Conservation (phyloP, 495 filamentous ascomycete genomes). For the Aspergillus saccharolyticus region DNA sequence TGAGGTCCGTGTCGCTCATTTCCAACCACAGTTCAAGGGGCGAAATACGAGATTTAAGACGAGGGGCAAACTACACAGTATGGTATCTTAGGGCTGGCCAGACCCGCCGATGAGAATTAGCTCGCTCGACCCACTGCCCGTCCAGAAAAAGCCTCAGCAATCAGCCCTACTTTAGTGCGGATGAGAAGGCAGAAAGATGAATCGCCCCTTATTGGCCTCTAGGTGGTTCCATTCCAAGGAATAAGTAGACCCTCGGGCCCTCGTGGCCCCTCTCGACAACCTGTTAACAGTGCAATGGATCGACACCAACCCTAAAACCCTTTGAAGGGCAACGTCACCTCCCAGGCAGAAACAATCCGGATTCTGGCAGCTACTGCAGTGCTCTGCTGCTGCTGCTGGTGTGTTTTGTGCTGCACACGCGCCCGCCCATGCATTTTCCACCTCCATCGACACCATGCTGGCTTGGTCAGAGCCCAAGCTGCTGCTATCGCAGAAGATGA, state of each 20-base stretch:
- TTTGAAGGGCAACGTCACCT: not conserved
- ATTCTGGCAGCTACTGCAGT: no score
- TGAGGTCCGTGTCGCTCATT: not conserved
- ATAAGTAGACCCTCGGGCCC: not conserved
- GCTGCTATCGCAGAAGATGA: not conserved
- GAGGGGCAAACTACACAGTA: not conserved
- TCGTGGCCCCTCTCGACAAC: no score
- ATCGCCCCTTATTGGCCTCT: not conserved
- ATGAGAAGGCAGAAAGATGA: no score
- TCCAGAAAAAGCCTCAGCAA: not conserved
- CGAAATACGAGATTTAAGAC: not conserved
- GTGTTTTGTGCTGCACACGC: not conserved
- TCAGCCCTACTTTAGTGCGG: not conserved
- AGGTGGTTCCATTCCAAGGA: not conserved
- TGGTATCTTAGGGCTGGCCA: not conserved
- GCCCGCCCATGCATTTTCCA: not conserved
- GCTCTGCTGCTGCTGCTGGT: no score
- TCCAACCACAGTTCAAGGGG: not conserved
- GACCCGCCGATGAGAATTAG: not conserved
- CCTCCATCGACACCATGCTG: not conserved
- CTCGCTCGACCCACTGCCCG: not conserved
- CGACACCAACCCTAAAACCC: not conserved
- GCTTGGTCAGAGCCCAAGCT: not conserved
- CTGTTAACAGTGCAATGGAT: not conserved
- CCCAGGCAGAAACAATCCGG: constrained; percentile 1